A percentile compares a stretch with the other conserved stretches of the same genome.
These are phyloP conservation scores for Hansenula anomala DNA, from an alignment of 1,139 yeast species.

Conservation along the genomic window DNA sequence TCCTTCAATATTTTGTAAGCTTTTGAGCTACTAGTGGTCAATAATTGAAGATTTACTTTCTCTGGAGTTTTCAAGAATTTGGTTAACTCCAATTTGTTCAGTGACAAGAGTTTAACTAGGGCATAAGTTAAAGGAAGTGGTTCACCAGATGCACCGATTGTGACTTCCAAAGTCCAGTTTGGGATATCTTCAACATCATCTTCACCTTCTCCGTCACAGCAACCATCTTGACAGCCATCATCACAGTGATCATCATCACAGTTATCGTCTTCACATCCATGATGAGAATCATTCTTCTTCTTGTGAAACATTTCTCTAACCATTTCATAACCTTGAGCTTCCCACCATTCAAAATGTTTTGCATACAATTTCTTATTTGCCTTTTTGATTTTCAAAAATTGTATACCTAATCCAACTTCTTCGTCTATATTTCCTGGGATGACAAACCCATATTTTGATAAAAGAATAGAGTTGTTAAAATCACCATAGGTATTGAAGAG, in stretches of 20 bases:
- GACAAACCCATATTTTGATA: conserved; percentile 76
- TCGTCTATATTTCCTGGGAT: conserved; percentile 53
- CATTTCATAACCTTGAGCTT: conserved; percentile 41
- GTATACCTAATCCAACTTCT: conserved; percentile 50
- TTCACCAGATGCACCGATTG: conserved; percentile 31
- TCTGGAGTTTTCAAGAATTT: conserved; percentile 18
- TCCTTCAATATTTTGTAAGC: conserved; percentile 15
- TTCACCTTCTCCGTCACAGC: conserved; percentile 14
- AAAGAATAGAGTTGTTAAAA: conserved; percentile 55
- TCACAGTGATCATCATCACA: conserved; percentile 20
- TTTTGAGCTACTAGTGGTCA: conserved; percentile 13
- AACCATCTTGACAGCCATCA: conserved; percentile 18
- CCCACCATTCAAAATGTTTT: conserved; percentile 61
- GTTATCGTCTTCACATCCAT: conserved; percentile 16
- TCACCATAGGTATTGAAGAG: conserved; percentile 79
- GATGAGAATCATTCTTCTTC: conserved; percentile 14
- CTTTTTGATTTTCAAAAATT: conserved; percentile 40
- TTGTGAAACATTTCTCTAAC: conserved; percentile 24
- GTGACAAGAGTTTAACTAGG: conserved; percentile 28
- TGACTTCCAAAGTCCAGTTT: conserved; percentile 35
- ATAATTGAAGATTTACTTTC: conserved; percentile 11
- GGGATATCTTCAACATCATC: conserved; percentile 24
- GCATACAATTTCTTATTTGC: conserved; percentile 30
- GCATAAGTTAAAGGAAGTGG: conserved; percentile 37
- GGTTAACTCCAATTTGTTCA: conserved; percentile 19